These are phyloP conservation scores for Cyberlindnera nakhonratchasimensis DNA, from an alignment of 805 yeast genomes.

Conservation along the genomic window DNA sequence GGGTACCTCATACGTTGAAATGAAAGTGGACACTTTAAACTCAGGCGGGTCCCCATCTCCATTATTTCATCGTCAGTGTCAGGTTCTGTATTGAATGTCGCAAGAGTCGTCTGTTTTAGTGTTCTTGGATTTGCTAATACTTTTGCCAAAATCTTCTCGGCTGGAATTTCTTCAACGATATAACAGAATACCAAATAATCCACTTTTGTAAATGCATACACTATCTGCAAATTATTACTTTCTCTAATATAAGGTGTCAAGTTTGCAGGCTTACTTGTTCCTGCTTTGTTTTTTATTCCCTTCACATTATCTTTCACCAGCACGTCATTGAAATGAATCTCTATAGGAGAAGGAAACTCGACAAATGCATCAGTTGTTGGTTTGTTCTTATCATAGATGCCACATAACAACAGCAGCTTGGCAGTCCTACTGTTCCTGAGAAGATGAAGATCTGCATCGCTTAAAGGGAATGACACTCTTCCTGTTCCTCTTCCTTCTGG, in stretches of 20 bases:
- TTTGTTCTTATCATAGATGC: constrained; percentile 33
- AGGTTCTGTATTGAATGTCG: constrained; percentile 36
- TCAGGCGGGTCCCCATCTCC: constrained; percentile 60
- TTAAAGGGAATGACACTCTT: constrained; percentile 40
- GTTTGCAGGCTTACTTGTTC: constrained; percentile 82
- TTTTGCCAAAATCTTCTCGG: constrained; percentile 39
- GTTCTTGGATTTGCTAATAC: constrained; percentile 51
- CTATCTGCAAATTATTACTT: constrained; percentile 45
- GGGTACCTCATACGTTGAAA: constrained; percentile 70
- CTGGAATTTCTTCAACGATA: constrained; percentile 48
- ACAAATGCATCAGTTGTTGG: constrained; percentile 35
- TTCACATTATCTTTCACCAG: constrained; percentile 52
- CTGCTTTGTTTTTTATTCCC: constrained; percentile 74
- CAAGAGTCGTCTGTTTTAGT: constrained; percentile 45
- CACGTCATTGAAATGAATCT: constrained; percentile 55
- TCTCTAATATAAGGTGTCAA: constrained; percentile 48
- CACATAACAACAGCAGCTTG: constrained; percentile 54
- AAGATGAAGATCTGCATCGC: constrained; percentile 38
- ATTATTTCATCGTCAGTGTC: constrained; percentile 61
- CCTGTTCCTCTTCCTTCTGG: constrained; percentile 45
- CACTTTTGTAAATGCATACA: constrained; percentile 54
- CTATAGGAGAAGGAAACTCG: constrained; percentile 71
- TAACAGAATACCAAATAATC: constrained; percentile 53
- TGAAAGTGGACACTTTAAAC: constrained; percentile 78
- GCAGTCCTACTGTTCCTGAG: constrained; percentile 31